phyloP scores from a whole-genome alignment of 352 stramenopile species.

The Phytopythium boreale region DNA sequence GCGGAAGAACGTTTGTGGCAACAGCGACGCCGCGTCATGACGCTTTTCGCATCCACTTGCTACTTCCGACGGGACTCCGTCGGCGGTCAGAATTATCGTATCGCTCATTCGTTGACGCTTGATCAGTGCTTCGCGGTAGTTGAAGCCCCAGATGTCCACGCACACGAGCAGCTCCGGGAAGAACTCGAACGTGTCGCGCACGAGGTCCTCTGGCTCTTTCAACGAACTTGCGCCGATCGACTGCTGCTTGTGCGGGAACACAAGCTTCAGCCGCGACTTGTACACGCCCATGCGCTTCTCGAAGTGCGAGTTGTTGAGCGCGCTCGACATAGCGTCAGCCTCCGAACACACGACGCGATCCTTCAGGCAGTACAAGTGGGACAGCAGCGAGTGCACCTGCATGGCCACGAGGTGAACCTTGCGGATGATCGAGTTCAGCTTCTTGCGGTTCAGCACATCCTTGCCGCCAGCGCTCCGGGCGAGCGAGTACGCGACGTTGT shows the following conservation, averaged over 20 bases:
- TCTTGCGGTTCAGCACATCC: constrained; percentile 69
- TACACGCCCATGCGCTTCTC: constrained; percentile 77
- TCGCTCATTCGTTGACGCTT: constrained; percentile 13
- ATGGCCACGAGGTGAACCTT: constrained; percentile 77
- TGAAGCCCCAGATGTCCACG: constrained; percentile 61
- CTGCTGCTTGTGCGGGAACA: constrained; percentile 38
- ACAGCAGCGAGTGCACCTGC: constrained; percentile 69
- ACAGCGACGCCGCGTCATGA: constrained; percentile 1
- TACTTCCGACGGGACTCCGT: not conserved
- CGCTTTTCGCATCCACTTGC: not conserved
- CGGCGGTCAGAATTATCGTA: not conserved
- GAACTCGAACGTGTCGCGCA: constrained; percentile 63
- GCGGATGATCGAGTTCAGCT: constrained; percentile 80
- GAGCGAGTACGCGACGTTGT: constrained; percentile 71
- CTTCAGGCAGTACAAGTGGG: constrained; percentile 66
- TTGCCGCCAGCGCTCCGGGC: constrained; percentile 49
- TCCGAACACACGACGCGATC: constrained; percentile 46
- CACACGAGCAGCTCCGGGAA: constrained; percentile 66
- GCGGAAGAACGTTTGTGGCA: constrained; percentile 46
- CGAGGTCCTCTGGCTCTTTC: constrained; percentile 44
- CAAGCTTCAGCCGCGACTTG: constrained; percentile 64
- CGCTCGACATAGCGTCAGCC: constrained; percentile 48
- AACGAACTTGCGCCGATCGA: constrained; percentile 2
- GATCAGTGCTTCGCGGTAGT: constrained; percentile 33
- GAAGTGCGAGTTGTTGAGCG: constrained; percentile 69